Evolutionary conservation across 2,329 filamentous ascomycete species (phyloP), one percentile per base, ranked within the genome.

Genomic region (Chrysoporthe austroafricana): DNA sequence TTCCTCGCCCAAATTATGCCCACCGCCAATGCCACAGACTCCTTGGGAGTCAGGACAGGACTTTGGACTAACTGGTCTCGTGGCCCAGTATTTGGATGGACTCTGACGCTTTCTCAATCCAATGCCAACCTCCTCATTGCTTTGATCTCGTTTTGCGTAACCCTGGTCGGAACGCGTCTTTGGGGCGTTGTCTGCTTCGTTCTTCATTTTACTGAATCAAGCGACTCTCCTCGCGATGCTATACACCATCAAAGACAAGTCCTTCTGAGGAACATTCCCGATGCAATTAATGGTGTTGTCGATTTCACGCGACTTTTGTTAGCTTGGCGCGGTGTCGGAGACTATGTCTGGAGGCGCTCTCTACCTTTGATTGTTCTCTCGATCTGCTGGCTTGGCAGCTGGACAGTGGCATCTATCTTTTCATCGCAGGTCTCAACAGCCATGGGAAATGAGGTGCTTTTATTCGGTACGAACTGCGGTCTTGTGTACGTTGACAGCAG

Each of bases 51-150:
- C 9, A 58, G 66, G 13, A 52, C 58, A 3, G 70, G 70, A 16
- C 26, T 66, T 18, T 72, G 70, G 69, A 70, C 65, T 5, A 70
- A 72, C 42, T 72, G 70, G 70, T 70, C 70, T 36, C 46, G 63
- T 26, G 70, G 70, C 26, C 44, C 54, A 21, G 59, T 67, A 1
- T 52, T 70, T 21, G 70, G 69, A 3, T 66, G 65, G 2, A 72
- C 67, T 9, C 50, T 70, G n/a, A 72, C 70, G 18, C 66, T 72
- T 14, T 48, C 6, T 18, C 66, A 68, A 8, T 34, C 36, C 21
- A 48, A 70, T 48, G 69, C 64, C 32, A 71, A 66, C 39, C 56
- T 69, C 7, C 67, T 71, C 21, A 70, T 71, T 54, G 70, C 70
- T 46, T 69, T 71, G 2, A 26, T 26, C 26, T 26, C 26, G 26